Base-by-base conservation (phyloP, 2,329 filamentous ascomycete genomes). In the Penicillium brevicompactum region DNA sequence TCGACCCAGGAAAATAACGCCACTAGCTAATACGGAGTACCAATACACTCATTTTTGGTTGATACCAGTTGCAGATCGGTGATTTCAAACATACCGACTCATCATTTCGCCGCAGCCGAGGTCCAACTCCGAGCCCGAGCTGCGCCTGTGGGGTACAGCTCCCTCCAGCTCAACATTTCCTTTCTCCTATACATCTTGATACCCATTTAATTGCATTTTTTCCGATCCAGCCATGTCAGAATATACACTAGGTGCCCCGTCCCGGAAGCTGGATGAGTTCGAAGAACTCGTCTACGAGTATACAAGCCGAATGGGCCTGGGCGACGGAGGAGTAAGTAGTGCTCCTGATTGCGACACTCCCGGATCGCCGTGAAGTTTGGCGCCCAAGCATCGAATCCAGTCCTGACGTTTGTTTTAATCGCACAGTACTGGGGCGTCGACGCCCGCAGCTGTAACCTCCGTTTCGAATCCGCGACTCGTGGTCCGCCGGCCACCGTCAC, bases 401-500 rank as follows among this genome's bases (percentile, higher is more conserved):
- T n/a, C 32, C 42, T 38, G 55, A 47, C 30, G 14, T 10, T 27
- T 51, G n/a, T 42, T 24, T 44, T 42, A 50, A 41, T 30, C 24
- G n/a, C 42, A n/a, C 42, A 75, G 72, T 58, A 60, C 49, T 75
- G 70, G 67, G 65, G 67, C 43, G 48, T 71, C 56, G 59, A 70
- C 51, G 58, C 62, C 27, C 52, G 63, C 51, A 56, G 56, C 41
- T 64, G 69, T 48, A 65, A 71, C 48, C 63, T 76, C 24, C 70
- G 67, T 52, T 73, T 76, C 55, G 73, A 76, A 57, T 73, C 72
- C 52, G 74, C 74, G 41, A 69, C 64, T 22, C 60, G 55, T 14
- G 69, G 69, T 5, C 72, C 74, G 14, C 69, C 70, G 14, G 61
- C 70, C 21, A 67, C 65, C 34, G 71, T 69, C 49, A 67, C 68